Evolutionary conservation across 2,329 filamentous ascomycete species (phyloP).

Genomic region (Hortaea sp.): DNA sequence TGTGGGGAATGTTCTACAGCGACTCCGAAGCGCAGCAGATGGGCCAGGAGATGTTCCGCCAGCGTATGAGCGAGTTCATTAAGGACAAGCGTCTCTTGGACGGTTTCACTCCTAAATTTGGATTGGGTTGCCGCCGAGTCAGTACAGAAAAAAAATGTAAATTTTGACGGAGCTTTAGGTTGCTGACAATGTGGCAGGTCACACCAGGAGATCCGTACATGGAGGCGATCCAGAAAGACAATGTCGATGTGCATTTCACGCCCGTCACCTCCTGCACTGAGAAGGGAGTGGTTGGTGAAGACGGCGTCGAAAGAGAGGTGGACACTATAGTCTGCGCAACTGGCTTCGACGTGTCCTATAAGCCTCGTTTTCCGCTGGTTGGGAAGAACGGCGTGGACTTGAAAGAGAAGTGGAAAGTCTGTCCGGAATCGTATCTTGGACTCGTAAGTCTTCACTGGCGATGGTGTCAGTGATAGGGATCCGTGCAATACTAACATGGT

Average conservation of each 20-base stretch:
- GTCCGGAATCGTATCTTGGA: slow-evolving; percentile 32
- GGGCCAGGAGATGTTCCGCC: slow-evolving; percentile 29
- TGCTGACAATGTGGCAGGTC: slow-evolving; percentile 12
- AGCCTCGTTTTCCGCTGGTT: slow-evolving; percentile 34
- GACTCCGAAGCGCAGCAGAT: slow-evolving; percentile 31
- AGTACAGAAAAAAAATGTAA: too few relatives aligned
- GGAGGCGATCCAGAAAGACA: slow-evolving; percentile 39
- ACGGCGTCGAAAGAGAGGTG: slow-evolving; percentile 32
- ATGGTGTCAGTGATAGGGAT: too few relatives aligned
- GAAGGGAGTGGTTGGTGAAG: slow-evolving; percentile 34
- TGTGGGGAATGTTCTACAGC: slow-evolving; percentile 39
- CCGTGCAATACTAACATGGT: too few relatives aligned
- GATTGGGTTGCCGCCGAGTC: slow-evolving; percentile 33
- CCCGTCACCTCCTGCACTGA: slow-evolving; percentile 36
- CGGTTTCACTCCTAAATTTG: slow-evolving; percentile 38
- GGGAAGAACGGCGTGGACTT: slow-evolving; percentile 32
- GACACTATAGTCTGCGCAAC: slow-evolving; percentile 38
- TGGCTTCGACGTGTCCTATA: slow-evolving; percentile 36
- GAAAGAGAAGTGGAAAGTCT: slow-evolving; percentile 30
- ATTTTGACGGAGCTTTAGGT: too few relatives aligned
- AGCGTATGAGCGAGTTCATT: slow-evolving; percentile 41
- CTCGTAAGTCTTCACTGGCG: slow-evolving; percentile 13
- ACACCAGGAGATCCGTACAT: slow-evolving; percentile 44
- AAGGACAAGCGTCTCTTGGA: slow-evolving; percentile 41
- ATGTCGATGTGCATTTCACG: slow-evolving; percentile 43